These are phyloP conservation scores for Xanthoconium separans DNA, from an alignment of 1,284 basidiomycete genomes.

Conservation along the genomic window DNA sequence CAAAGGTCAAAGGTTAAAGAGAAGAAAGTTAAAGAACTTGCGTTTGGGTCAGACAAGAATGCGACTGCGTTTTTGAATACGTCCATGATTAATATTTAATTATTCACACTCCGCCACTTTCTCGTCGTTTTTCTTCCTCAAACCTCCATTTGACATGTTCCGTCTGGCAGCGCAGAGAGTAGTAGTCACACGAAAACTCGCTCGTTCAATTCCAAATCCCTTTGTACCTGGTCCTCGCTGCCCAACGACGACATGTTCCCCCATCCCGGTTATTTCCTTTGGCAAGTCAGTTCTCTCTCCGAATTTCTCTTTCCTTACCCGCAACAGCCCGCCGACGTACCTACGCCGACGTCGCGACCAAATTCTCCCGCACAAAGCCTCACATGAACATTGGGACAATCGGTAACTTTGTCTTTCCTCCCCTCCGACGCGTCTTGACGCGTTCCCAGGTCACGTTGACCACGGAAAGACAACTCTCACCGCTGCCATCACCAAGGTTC, in stretches of 20 bases:
- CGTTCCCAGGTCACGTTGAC: constrained; percentile 77
- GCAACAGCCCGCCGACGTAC: constrained; percentile 39
- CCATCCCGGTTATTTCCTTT: not conserved
- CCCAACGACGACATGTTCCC: constrained; percentile 21
- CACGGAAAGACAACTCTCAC: constrained; percentile 97
- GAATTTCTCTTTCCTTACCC: constrained; percentile 3
- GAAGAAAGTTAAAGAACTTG: too few species aligned
- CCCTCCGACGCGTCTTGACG: constrained; percentile 17
- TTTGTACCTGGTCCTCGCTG: constrained; percentile 33
- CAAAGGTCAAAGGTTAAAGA: too few species aligned
- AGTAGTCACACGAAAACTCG: constrained; percentile 38
- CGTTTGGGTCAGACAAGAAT: constrained; percentile 79
- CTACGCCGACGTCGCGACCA: constrained; percentile 72
- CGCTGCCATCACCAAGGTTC: constrained; percentile 97
- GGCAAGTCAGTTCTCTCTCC: constrained; percentile 16
- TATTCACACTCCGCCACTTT: constrained; percentile 28
- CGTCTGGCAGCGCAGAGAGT: constrained; percentile 54
- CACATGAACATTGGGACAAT: constrained; percentile 98
- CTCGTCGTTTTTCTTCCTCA: too few species aligned
- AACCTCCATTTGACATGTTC: constrained; percentile 43
- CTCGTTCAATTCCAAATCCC: constrained; percentile 39
- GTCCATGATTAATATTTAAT: constrained; percentile 30
- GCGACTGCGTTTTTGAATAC: constrained; percentile 71
- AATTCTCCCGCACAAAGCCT: constrained; percentile 85
- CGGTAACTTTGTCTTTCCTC: constrained; percentile 41